A percentile compares a stretch with the other conserved stretches of the same genome.
Conservation (phyloP, 805 yeast genomes). For the Kuraishia cidri region DNA sequence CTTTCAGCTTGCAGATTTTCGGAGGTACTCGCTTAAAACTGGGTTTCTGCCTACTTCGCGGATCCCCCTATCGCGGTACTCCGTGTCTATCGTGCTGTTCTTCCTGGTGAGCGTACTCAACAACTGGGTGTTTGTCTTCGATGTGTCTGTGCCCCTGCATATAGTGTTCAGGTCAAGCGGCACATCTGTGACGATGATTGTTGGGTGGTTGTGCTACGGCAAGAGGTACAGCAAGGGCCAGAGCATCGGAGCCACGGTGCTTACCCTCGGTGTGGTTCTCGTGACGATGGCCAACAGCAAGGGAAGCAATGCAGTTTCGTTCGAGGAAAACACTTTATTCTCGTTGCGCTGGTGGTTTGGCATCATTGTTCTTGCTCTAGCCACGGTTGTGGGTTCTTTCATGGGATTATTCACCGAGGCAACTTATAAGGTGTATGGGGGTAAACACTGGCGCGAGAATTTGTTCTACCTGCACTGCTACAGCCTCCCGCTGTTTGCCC, state of each 20-base stretch:
- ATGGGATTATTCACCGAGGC: constrained; percentile 50
- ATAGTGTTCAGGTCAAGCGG: constrained; percentile 60
- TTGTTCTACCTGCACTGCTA: constrained; percentile 52
- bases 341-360: constrained; percentile 20
- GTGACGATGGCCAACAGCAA: constrained; percentile 17
- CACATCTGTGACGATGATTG: constrained; percentile 48
- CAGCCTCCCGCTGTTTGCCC: constrained; percentile 42
- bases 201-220: constrained; percentile 38
- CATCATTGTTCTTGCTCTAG: constrained; percentile 28
- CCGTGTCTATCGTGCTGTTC: constrained; percentile 38
- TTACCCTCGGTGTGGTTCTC: constrained; percentile 47
- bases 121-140: constrained; percentile 47
- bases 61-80: constrained; percentile 34
- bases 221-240: constrained; percentile 37
- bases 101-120: constrained; percentile 43
- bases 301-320: neutral
- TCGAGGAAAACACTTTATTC: neutral
- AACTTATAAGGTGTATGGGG: constrained; percentile 39
- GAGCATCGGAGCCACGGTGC: constrained; percentile 35
- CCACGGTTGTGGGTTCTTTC: constrained; percentile 45
- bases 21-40: constrained; percentile 12
- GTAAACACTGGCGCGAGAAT: constrained; percentile 51
- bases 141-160: constrained; percentile 58
- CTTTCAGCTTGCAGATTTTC: constrained; percentile 21
- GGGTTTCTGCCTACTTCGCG: constrained; percentile 21